Base-by-base conservation (phyloP, 805 yeast species). In the Teunomyces gatunensis region DNA sequence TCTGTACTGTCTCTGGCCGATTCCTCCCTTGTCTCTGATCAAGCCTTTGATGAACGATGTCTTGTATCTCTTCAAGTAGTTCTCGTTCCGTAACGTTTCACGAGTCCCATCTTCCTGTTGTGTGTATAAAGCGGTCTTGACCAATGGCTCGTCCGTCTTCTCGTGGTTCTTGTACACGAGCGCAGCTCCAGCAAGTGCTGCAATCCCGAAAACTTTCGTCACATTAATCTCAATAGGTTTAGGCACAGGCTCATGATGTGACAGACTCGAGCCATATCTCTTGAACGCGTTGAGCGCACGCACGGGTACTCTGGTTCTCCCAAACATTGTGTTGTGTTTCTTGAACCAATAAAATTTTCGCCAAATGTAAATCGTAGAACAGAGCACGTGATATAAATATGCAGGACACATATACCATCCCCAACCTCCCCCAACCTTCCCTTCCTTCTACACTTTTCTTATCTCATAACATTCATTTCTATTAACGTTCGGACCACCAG, bases 11-110 rank as follows among this genome's bases (percentile, higher is more conserved):
- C 59, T 67, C 56, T 69, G 75, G 44, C 77, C 77, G 53, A 72
- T 65, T 44, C 77, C 77, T 45, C 77, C 76, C 55, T 68, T 71
- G 53, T 72, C 77, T 57, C 67, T 69, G 45, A 70, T 71, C 54
- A 65, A 68, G 10, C 61, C 67, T 58, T 69, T 70, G 51, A 71
- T 60, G 58, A 72, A 69, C n/a, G 75, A 71, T 7, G 67, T 59
- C 56, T 72, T 67, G 61, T 72, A 72, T 53, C 67, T 63, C 51
- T 65, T 65, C 47, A 61, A 54, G 60, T 66, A 68, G 47, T 64
- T 68, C 46, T 65, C 74, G 49, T 59, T 63, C 63, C 77, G 64
- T 52, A 61, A 57, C 50, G 58, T 59, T 11, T 50, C 60, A 45
- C 75, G 68, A 23, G 65, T 68, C 6, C 51, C 55, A 23, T 52